Evolutionary conservation across 73 alveolate species (phyloP).

Genomic region (Blepharisma japonicum): DNA sequence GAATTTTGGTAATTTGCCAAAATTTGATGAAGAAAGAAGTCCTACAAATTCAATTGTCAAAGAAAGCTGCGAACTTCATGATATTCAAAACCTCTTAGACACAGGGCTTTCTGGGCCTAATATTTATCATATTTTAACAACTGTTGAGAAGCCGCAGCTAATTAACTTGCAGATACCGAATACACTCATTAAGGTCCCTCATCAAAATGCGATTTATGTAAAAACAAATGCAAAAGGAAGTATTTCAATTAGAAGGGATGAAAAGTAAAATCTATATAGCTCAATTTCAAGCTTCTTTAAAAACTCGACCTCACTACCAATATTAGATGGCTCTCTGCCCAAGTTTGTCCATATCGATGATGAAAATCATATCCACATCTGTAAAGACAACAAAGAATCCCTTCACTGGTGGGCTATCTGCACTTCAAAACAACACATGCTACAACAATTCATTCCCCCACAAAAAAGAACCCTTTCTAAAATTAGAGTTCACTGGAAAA

Average conservation of each 20-base stretch:
- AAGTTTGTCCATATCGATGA: not conserved
- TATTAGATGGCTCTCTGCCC: not conserved
- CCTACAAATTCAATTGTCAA: too few species aligned
- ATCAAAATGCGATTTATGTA: not conserved
- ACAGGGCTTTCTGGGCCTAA: constrained; percentile 5
- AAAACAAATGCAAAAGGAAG: constrained; percentile 12
- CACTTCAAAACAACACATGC: not conserved
- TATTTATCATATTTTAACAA: not conserved
- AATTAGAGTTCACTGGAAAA: constrained; percentile 16
- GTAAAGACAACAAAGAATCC: not conserved
- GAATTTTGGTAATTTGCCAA: too few species aligned
- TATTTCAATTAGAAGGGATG: not conserved
- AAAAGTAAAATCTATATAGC: not conserved
- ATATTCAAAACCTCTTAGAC: not conserved
- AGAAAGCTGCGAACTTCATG: too few species aligned
- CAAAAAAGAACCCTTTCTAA: not conserved
- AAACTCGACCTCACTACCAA: not conserved
- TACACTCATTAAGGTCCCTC: not conserved
- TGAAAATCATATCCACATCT: not conserved
- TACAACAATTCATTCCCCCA: not conserved
- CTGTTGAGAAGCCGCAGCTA: not conserved
- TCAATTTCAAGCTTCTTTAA: not conserved
- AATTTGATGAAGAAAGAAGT: too few species aligned
- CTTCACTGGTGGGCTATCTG: not conserved
- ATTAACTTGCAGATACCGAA: not conserved